Percentiles rank a stretch among this genome's conserved stretches.
These are phyloP conservation scores for Scolecobasidium constrictum DNA, from an alignment of 2,329 filamentous ascomycete genomes.

Conservation along the genomic window DNA sequence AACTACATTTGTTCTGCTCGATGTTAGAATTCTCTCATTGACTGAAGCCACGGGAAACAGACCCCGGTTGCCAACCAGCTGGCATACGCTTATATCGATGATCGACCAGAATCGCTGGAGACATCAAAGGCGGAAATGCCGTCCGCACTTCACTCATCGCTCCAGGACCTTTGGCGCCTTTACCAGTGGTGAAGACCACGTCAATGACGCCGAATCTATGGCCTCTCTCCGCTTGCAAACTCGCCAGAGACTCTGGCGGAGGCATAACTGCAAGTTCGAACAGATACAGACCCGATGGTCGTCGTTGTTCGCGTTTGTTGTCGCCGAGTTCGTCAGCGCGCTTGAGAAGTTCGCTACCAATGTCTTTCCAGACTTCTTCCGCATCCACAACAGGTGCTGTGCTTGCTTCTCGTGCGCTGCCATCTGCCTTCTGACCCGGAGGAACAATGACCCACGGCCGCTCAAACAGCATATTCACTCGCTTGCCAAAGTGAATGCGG, in stretches of 20 bases:
- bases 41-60: too few relatives aligned
- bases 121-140: background rate
- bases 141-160: too few relatives aligned
- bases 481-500: conserved; percentile 26
- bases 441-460: conserved; percentile 33
- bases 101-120: background rate
- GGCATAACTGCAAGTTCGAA: conserved; percentile 23
- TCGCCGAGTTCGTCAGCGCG: conserved; percentile 25
- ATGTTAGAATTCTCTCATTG: too few relatives aligned
- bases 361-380: conserved; percentile 24
- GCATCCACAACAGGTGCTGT: conserved; percentile 8
- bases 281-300: conserved; percentile 29
- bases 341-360: conserved; percentile 18
- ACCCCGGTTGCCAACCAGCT: too few relatives aligned
- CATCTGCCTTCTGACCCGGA: conserved; percentile 16
- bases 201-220: conserved; percentile 27
- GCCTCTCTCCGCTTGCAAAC: conserved; percentile 20
- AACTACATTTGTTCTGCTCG: too few relatives aligned
- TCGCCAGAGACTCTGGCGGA: conserved; percentile 23
- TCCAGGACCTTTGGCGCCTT: conserved; percentile 9
- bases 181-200: conserved; percentile 16
- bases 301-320: conserved; percentile 19
- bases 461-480: conserved; percentile 29
- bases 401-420: conserved; percentile 11
- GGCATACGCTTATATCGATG: background rate